A percentile compares a stretch with the other conserved stretches of the same genome.
These are phyloP conservation scores for Cornus suecica DNA, from an alignment of 148 eudicot genomes.

Conservation along the genomic window DNA sequence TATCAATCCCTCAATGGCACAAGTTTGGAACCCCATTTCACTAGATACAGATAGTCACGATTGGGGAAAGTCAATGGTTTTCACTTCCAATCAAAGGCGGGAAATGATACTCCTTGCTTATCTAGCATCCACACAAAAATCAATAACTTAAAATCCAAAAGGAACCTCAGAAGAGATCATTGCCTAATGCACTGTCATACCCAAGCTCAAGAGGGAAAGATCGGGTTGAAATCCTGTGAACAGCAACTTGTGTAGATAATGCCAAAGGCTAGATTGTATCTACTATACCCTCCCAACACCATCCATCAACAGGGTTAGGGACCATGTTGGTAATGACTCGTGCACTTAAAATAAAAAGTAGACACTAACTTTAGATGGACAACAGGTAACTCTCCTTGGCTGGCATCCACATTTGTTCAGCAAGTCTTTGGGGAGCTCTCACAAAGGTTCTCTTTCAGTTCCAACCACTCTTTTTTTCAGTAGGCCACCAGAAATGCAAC, in stretches of 20 bases:
- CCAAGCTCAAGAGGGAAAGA: too few species aligned
- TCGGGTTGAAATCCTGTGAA: too few species aligned
- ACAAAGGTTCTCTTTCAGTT: background rate
- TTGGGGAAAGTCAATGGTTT: background rate
- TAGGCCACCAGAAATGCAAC: background rate
- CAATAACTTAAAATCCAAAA: too few species aligned
- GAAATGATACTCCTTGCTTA: background rate
- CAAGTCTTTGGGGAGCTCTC: background rate
- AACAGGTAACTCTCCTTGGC: background rate
- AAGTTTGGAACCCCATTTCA: background rate
- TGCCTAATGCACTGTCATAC: background rate
- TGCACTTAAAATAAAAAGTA: too few species aligned
- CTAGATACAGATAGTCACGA: background rate
- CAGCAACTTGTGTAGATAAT: too few species aligned
- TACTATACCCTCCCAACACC: too few species aligned
- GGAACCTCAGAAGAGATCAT: background rate
- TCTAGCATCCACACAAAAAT: background rate
- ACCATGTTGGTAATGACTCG: too few species aligned
- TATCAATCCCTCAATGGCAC: background rate
- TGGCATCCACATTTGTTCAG: background rate
- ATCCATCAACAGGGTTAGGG: too few species aligned
- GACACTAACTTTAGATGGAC: too few species aligned
- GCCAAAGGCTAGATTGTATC: too few species aligned
- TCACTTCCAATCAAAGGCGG: background rate
- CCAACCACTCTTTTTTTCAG: background rate